Percentiles rank a stretch among this genome's conserved stretches.
These are phyloP conservation scores for Dacryopinax primogenitus DNA, from an alignment of 768 basidiomycete genomes.

Conservation along the genomic window DNA sequence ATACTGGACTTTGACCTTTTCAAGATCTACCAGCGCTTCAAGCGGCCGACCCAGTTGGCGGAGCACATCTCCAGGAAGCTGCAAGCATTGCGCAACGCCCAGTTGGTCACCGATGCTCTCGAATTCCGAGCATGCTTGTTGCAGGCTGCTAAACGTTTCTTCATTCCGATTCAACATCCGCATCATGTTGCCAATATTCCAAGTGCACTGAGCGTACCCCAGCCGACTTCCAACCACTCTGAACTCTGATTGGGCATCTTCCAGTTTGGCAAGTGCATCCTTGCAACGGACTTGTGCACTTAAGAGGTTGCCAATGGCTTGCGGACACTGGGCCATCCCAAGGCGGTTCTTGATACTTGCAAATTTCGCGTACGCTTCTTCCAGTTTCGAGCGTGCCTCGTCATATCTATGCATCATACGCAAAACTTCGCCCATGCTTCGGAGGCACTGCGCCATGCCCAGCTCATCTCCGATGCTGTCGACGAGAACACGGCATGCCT, in stretches of 20 bases:
- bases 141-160: not conserved
- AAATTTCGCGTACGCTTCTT: not conserved
- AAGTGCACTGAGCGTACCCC: no score
- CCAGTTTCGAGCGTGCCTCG: not conserved
- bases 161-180: not conserved
- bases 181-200: no score
- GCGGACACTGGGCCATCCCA: not conserved
- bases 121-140: not conserved
- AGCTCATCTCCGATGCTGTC: not conserved
- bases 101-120: not conserved
- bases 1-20: not conserved
- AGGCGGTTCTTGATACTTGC: not conserved
- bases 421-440: not conserved
- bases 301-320: not conserved
- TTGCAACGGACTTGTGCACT: not conserved
- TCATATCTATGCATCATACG: not conserved
- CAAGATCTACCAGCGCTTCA: not conserved
- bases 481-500: no score
- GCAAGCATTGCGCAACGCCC: not conserved
- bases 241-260: no score
- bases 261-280: no score
- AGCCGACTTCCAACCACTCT: no score
- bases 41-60: not conserved
- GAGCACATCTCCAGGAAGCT: not conserved
- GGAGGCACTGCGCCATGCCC: not conserved